phyloP scores from a whole-genome alignment of 495 filamentous ascomycete species.

The Glutinoglossum americanum region DNA sequence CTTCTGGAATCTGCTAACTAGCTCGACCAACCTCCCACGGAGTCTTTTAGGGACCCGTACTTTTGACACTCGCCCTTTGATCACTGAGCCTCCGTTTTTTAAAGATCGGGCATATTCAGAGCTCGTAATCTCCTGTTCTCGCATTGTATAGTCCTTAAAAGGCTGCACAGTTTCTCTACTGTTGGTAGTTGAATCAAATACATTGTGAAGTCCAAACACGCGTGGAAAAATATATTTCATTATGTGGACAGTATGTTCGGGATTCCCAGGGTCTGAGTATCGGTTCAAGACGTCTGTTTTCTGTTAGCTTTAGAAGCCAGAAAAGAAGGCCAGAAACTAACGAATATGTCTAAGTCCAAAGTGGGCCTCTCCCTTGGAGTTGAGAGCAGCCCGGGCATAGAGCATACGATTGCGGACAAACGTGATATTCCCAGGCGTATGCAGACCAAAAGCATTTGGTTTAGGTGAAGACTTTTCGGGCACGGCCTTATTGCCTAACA shows the following conservation, averaged over 20 bases:
- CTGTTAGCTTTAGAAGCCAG: not conserved
- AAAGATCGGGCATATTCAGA: constrained; percentile 8
- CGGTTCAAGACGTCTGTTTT: constrained; percentile 66
- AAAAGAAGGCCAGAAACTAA: constrained; percentile 25
- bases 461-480: not conserved
- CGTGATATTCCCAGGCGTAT: constrained; percentile 35
- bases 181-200: constrained; percentile 53
- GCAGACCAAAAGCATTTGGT: not conserved
- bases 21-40: constrained; percentile 30
- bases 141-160: constrained; percentile 61
- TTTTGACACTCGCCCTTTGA: constrained; percentile 13
- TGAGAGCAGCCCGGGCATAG: constrained; percentile 53
- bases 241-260: constrained; percentile 41
- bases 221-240: constrained; percentile 88
- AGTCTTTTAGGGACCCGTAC: constrained; percentile 49
- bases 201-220: constrained; percentile 79
- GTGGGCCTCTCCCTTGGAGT: constrained; percentile 37
- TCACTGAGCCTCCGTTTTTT: constrained; percentile 12
- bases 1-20: constrained; percentile 47
- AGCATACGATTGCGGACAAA: constrained; percentile 76
- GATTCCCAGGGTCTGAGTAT: constrained; percentile 27
- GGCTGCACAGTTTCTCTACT: constrained; percentile 38
- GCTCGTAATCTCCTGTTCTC: constrained; percentile 58
- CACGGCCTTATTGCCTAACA: not conserved
- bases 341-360: constrained; percentile 66